These are phyloP conservation scores for Sarocladium kiliense DNA, from an alignment of 2,329 filamentous ascomycete species.

Conservation along the genomic window DNA sequence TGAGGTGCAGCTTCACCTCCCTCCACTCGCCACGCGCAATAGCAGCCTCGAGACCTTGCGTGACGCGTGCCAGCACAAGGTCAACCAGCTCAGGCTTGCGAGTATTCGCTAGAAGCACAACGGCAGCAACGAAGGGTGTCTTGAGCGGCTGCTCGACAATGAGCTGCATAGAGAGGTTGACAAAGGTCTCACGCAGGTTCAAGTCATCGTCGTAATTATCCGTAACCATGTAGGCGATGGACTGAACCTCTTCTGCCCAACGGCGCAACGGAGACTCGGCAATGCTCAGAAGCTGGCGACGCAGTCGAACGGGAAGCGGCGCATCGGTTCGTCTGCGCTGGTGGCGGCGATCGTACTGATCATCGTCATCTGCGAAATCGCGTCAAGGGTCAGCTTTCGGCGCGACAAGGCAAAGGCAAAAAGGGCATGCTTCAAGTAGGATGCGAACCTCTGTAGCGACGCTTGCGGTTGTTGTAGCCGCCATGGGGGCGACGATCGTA, in stretches of 20 bases:
- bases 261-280: conserved; percentile 76
- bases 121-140: conserved; percentile 87
- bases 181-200: conserved; percentile 67
- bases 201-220: conserved; percentile 78
- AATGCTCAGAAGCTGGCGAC: conserved; percentile 72
- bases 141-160: conserved; percentile 91
- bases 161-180: conserved; percentile 70
- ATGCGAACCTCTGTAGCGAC: conserved; percentile 68
- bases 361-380: conserved; percentile 61
- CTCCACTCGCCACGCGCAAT: conserved; percentile 77
- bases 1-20: conserved; percentile 82
- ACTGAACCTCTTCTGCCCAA: conserved; percentile 72
- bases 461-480: conserved; percentile 63
- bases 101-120: conserved; percentile 74
- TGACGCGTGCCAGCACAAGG: conserved; percentile 62
- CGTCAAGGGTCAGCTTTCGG: conserved; percentile 6
- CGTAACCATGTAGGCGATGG: conserved; percentile 69
- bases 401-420: not conserved
- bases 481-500: conserved; percentile 50
- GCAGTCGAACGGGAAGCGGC: conserved; percentile 64
- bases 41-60: conserved; percentile 57
- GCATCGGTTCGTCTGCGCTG: conserved; percentile 67
- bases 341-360: conserved; percentile 68
- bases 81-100: conserved; percentile 69
- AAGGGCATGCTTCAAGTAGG: not conserved